A percentile compares a stretch with the other conserved stretches of the same genome.
These are phyloP conservation scores for Scalesia atractyloides DNA, from an alignment of 129 eudicot species.

Conservation along the genomic window DNA sequence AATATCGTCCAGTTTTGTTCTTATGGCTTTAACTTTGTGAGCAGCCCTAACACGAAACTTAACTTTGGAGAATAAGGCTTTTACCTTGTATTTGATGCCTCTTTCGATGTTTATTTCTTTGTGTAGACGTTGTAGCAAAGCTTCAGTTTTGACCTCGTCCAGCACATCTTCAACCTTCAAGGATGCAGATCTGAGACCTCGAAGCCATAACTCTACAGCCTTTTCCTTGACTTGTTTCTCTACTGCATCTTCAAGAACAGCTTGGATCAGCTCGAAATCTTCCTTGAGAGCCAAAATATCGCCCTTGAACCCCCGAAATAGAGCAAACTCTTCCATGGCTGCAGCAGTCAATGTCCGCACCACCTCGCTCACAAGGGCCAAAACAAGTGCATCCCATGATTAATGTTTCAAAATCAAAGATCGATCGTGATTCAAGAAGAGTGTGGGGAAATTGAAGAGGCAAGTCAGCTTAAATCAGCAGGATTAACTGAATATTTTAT, in stretches of 20 bases:
- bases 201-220: slow-evolving; percentile 10
- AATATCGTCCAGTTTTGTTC: not conserved
- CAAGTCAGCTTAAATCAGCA: too few relatives aligned
- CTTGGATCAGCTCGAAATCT: not conserved
- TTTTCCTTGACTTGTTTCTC: not conserved
- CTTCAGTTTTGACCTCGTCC: not conserved
- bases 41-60: not conserved
- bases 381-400: not conserved
- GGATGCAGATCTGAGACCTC: not conserved
- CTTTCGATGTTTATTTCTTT: not conserved
- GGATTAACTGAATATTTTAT: too few relatives aligned
- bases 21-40: slow-evolving; percentile 3
- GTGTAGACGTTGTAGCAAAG: not conserved
- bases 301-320: not conserved
- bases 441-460: too few relatives aligned
- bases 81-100: not conserved
- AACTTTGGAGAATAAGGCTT: not conserved
- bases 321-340: not conserved
- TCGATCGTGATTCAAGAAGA: too few relatives aligned
- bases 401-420: too few relatives aligned
- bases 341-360: not conserved
- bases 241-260: slow-evolving; percentile 20
- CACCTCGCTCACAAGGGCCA: slow-evolving; percentile 13
- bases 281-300: slow-evolving; percentile 16
- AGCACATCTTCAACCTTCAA: slow-evolving; percentile 6